Conservation (phyloP, 257 asterid genomes). For the Craterostigma plantagineum region DNA sequence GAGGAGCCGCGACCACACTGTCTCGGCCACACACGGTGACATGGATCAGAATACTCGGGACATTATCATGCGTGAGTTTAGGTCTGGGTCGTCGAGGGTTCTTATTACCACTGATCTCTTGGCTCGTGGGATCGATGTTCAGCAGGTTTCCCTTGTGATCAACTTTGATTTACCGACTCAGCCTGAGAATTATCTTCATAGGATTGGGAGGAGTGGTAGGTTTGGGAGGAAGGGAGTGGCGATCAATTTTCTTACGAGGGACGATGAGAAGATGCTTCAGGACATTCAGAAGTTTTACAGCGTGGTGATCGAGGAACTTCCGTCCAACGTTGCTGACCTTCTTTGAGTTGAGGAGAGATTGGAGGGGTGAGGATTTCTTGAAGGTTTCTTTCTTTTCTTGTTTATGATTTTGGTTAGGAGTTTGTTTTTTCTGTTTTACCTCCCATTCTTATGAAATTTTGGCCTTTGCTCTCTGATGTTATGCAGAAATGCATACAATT, state of each 20-base stretch:
- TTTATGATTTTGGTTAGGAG: not conserved
- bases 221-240: constrained; percentile 72
- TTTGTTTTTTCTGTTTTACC: not conserved
- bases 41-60: constrained; percentile 79
- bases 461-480: too few relatives aligned
- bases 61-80: constrained; percentile 69
- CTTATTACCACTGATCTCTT: constrained; percentile 27
- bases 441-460: too few relatives aligned
- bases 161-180: constrained; percentile 69
- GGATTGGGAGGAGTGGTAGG: constrained; percentile 68
- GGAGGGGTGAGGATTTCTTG: too few relatives aligned
- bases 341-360: constrained; percentile 16
- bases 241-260: constrained; percentile 45
- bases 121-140: constrained; percentile 35
- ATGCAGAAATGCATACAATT: too few relatives aligned
- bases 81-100: constrained; percentile 52
- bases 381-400: not conserved
- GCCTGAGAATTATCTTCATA: constrained; percentile 65
- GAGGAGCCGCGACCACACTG: constrained; percentile 60
- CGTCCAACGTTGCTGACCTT: constrained; percentile 61
- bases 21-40: constrained; percentile 76
- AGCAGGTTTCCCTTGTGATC: constrained; percentile 65
- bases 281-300: constrained; percentile 74
- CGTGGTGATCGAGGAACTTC: constrained; percentile 53
- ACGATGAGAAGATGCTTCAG: constrained; percentile 47